A percentile compares a stretch with the other conserved stretches of the same genome.
These are phyloP conservation scores for Paxillus involutus DNA, from an alignment of 768 basidiomycete species.

Conservation along the genomic window DNA sequence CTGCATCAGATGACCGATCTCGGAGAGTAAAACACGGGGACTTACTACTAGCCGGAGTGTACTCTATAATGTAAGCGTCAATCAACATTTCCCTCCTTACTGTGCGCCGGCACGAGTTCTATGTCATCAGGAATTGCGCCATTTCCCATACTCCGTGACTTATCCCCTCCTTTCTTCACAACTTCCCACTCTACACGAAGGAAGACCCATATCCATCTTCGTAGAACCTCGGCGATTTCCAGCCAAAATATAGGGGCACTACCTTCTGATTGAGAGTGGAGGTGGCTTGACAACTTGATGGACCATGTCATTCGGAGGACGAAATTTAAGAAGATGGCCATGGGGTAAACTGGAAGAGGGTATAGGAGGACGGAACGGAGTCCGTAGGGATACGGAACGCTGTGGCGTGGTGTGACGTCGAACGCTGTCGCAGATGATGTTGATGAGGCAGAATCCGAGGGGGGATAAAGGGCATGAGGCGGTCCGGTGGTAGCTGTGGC, in stretches of 20 bases:
- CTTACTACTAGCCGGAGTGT: constrained; percentile 13
- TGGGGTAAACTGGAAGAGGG: constrained; percentile 82
- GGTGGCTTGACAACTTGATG: constrained; percentile 83
- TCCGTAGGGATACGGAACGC: constrained; percentile 55
- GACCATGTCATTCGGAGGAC: constrained; percentile 92
- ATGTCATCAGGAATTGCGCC: constrained; percentile 7
- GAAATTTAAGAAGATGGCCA: constrained; percentile 80
- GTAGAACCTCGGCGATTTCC: constrained; percentile 83
- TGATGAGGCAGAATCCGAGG: constrained; percentile 10
- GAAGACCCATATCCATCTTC: constrained; percentile 99
- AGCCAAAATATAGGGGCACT: constrained; percentile 85
- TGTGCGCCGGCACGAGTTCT: constrained; percentile 13
- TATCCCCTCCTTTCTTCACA: constrained; percentile 51
- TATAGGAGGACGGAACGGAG: constrained; percentile 76
- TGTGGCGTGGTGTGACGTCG: constrained; percentile 13
- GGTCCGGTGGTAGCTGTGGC: constrained; percentile 18
- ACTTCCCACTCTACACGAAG: constrained; percentile 96
- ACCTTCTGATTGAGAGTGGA: constrained; percentile 77
- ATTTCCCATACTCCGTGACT: constrained; percentile 1
- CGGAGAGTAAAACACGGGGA: background rate
- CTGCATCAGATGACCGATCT: background rate
- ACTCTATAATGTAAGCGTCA: constrained; percentile 5
- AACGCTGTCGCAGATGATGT: constrained; percentile 16
- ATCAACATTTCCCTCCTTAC: constrained; percentile 17
- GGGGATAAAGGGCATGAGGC: constrained; percentile 4